Percentiles rank a stretch among this genome's conserved stretches.
These are phyloP conservation scores for Cladosporium cucumerinum DNA, from an alignment of 2,329 filamentous ascomycete species.

Conservation along the genomic window DNA sequence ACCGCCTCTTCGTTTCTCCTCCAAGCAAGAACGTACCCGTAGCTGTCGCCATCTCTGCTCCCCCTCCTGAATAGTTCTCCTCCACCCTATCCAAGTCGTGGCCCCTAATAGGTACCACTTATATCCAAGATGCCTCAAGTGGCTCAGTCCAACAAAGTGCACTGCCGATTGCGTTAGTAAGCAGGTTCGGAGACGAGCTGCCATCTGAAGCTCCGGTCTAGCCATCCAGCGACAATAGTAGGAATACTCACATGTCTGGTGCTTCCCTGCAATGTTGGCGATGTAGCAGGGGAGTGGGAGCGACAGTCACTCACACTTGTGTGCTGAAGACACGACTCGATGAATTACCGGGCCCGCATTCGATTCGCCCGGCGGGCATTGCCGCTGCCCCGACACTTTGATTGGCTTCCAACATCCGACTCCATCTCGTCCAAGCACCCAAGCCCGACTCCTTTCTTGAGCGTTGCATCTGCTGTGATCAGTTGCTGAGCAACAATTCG, in stretches of 20 bases:
- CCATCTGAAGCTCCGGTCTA: background rate
- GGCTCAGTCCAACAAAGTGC: constrained; percentile 10
- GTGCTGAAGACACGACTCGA: constrained; percentile 13
- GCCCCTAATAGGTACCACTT: background rate
- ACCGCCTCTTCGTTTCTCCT: background rate
- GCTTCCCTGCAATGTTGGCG: constrained; percentile 5
- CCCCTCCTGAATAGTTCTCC: constrained; percentile 8
- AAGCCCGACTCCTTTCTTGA: background rate
- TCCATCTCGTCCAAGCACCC: constrained; percentile 4
- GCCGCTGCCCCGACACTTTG: constrained; percentile 4
- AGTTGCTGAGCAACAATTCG: background rate
- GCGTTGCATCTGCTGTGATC: background rate
- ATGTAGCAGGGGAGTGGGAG: constrained; percentile 11
- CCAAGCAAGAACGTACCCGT: constrained; percentile 19
- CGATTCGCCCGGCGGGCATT: background rate
- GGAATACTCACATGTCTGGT: background rate
- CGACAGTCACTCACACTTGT: constrained; percentile 7
- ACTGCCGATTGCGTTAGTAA: constrained; percentile 12
- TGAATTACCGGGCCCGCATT: constrained; percentile 12
- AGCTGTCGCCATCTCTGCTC: constrained; percentile 25
- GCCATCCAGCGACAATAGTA: background rate
- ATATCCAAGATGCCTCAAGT: constrained; percentile 6
- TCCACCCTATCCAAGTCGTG: constrained; percentile 12
- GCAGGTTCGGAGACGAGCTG: background rate
- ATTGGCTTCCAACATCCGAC: constrained; percentile 12